Evolutionary conservation across 331 rosid species (phyloP), one percentile per base, ranked within the genome.

Genomic region (Quercus tomentella): DNA sequence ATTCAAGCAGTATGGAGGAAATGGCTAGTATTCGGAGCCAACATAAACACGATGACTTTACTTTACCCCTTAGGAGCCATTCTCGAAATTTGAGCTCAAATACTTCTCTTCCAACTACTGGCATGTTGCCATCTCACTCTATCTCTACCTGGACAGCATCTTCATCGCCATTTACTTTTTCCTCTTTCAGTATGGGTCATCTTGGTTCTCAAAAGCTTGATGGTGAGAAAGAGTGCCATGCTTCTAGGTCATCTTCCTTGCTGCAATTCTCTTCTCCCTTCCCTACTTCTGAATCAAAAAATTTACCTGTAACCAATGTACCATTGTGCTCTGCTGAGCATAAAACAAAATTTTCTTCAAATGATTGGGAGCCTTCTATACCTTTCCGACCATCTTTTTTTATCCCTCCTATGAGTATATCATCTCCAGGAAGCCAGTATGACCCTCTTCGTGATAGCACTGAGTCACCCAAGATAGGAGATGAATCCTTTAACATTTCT

Each of bases 321-420:
- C 69, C 84, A 49, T 71, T 71, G 69, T 80, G 20, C 75, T 72
- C 88, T 76, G 56, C 82, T 60, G 88, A 87, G 75, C 80, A 74
- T 84, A 88, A 80, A 85, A 63, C 73, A 31, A 88, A 82, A 81
- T 56, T 82, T 69, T 31, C 84, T 82, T 90, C 88, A 35, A 72
- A 86, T 77, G 90, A 89, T 81, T 96, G 99, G 99, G 97, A 91
- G 82, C 98, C 99, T 68, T 96, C 98, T 76, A 80, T 87, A 73
- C 99, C 99, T 58, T 93, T 96, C 84, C 91, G 71, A 72, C 99
- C 98, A 70, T 90, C 97, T 12, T 89, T 92, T 83, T 86, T 89
- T 72, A 88, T 93, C 79, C 91, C 94, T 78, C 72, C 90, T 20
- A 82, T 86, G 43, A 77, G 66, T 77, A 75, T 78, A 58, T 85